phyloP scores from a whole-genome alignment of 116 monocot species.

The Dioscorea cayenensis region DNA sequence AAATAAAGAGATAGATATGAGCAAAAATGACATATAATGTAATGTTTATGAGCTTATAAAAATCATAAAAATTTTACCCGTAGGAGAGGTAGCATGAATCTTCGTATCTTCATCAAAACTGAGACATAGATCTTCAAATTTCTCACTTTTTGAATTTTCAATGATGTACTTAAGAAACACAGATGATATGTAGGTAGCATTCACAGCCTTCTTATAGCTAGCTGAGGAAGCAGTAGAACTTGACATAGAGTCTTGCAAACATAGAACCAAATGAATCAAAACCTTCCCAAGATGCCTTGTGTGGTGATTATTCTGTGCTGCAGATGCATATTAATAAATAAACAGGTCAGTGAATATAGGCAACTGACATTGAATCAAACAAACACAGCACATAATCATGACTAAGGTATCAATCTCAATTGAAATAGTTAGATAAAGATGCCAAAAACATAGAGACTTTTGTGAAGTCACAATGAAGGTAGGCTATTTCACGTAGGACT shows the following conservation, averaged over 20 bases:
- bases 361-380: neutral
- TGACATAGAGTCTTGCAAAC: conserved; percentile 64
- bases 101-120: conserved; percentile 52
- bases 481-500: too few species aligned
- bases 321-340: conserved; percentile 21
- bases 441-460: too few species aligned
- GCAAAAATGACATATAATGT: neutral
- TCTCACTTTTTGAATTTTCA: conserved; percentile 68
- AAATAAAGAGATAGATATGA: neutral
- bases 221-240: conserved; percentile 36
- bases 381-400: neutral
- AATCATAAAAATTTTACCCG: conserved; percentile 36
- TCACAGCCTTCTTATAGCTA: conserved; percentile 55
- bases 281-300: conserved; percentile 94
- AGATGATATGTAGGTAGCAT: conserved; percentile 89
- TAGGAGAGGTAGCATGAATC: conserved; percentile 32
- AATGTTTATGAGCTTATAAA: neutral
- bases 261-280: conserved; percentile 82
- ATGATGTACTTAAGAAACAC: conserved; percentile 88
- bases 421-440: too few species aligned
- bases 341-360: neutral
- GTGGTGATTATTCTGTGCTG: conserved; percentile 79
- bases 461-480: too few species aligned
- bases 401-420: too few species aligned
- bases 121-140: conserved; percentile 73